Evolutionary conservation across 306 rosid genomes (phyloP).

Genomic region (Vachellia collinsii): DNA sequence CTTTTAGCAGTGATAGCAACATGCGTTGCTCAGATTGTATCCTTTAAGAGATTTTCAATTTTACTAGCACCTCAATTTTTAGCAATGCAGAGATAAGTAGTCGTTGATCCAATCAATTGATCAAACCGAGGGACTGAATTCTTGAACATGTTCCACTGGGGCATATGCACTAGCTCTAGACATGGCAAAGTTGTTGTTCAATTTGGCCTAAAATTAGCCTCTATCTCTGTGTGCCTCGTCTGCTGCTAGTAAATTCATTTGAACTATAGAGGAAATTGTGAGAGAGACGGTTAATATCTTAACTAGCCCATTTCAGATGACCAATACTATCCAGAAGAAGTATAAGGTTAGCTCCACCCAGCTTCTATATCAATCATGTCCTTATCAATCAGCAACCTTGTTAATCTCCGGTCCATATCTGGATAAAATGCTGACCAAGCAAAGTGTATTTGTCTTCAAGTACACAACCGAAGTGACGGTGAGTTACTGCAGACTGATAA

Average conservation of each 20-base stretch:
- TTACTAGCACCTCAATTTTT: slow-evolving; percentile 10
- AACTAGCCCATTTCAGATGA: slow-evolving; percentile 73
- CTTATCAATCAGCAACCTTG: slow-evolving; percentile 82
- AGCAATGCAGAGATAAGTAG: not conserved
- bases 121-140: not conserved
- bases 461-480: slow-evolving; percentile 86
- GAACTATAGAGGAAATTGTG: not conserved
- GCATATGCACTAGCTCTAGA: slow-evolving; percentile 9
- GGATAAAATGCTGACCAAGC: slow-evolving; percentile 72
- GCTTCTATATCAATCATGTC: slow-evolving; percentile 90
- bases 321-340: slow-evolving; percentile 93
- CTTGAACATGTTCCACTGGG: slow-evolving; percentile 1
- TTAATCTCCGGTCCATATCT: slow-evolving; percentile 81
- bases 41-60: slow-evolving; percentile 45
- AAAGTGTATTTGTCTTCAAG: slow-evolving; percentile 79
- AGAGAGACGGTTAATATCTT: slow-evolving; percentile 47
- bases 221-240: not conserved
- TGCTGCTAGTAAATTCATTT: not conserved
- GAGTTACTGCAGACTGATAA: slow-evolving; percentile 37
- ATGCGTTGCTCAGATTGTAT: slow-evolving; percentile 97
- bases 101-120: slow-evolving; percentile 1
- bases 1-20: slow-evolving; percentile 85
- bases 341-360: slow-evolving; percentile 93
- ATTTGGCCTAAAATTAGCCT: not conserved
- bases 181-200: not conserved